A percentile compares a stretch with the other conserved stretches of the same genome.
phyloP scores from a whole-genome alignment of 2,329 filamentous ascomycete species.

The Penicillium freii region DNA sequence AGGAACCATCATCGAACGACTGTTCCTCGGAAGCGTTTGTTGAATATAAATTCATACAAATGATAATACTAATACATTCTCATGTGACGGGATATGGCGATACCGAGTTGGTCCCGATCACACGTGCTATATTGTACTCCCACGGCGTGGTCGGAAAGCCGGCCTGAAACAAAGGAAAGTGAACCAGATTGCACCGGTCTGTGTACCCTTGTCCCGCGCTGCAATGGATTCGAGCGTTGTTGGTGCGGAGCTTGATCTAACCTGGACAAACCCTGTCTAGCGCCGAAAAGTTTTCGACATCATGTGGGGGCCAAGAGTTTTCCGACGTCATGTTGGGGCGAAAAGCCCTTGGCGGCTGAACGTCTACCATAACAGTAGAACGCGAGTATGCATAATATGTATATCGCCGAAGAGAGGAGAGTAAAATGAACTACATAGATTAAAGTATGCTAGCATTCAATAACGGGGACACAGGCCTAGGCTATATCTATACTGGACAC shows the following conservation, averaged over 20 bases:
- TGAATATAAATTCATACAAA: not conserved
- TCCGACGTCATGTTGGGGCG: not conserved
- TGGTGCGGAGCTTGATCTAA: not conserved
- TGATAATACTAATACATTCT: not conserved
- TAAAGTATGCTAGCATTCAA: not conserved
- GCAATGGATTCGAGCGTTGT: slow-evolving; percentile 14
- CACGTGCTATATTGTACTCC: not conserved
- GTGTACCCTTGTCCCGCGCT: not conserved
- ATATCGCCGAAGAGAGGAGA: not conserved
- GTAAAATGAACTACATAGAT: not conserved
- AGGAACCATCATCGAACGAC: not conserved
- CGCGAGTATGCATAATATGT: not conserved
- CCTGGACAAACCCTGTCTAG: not conserved
- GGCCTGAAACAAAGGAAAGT: not conserved
- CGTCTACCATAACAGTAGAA: not conserved
- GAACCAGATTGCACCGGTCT: not conserved
- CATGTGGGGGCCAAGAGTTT: not conserved
- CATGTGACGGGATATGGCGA: not conserved
- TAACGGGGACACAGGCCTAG: no score
- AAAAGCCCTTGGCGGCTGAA: not conserved
- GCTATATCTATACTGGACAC: not conserved
- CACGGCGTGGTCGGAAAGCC: not conserved
- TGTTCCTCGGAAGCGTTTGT: not conserved
- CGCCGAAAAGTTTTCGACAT: not conserved
- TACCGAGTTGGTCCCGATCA: not conserved